A percentile compares a stretch with the other conserved stretches of the same genome.
phyloP scores from a whole-genome alignment of 129 eudicot genomes.

The Artemisia annua region DNA sequence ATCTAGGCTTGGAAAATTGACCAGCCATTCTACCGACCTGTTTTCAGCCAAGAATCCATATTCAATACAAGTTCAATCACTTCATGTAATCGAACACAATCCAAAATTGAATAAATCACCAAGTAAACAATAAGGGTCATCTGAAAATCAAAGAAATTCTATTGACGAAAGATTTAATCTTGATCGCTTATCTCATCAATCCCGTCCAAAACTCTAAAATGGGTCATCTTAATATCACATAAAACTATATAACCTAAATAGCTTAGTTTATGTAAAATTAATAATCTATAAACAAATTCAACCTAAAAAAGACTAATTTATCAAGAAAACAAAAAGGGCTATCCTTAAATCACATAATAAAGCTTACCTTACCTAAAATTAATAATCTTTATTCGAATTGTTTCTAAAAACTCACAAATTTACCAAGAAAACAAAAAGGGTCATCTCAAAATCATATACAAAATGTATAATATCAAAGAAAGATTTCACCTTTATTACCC shows the following conservation, averaged over 20 bases:
- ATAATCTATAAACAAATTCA: no score
- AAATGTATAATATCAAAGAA: no score
- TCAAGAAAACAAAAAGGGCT: no score
- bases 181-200: not conserved
- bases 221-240: no score
- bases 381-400: no score
- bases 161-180: slow-evolving; percentile 40
- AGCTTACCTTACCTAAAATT: not conserved
- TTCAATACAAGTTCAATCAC: not conserved
- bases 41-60: slow-evolving; percentile 22
- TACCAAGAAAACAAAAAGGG: no score
- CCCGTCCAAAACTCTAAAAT: no score
- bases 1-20: slow-evolving; percentile 93
- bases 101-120: not conserved
- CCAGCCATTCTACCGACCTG: slow-evolving; percentile 99
- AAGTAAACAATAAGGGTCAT: not conserved
- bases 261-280: no score
- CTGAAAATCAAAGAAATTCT: not conserved
- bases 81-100: slow-evolving; percentile 8
- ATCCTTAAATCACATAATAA: no score
- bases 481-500: not conserved
- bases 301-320: no score
- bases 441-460: not conserved
- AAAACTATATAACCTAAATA: no score
- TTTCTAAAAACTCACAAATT: no score